Evolutionary conservation across 371 early-diverging fungal species (phyloP).

Genomic region (Mucor velutinosus): DNA sequence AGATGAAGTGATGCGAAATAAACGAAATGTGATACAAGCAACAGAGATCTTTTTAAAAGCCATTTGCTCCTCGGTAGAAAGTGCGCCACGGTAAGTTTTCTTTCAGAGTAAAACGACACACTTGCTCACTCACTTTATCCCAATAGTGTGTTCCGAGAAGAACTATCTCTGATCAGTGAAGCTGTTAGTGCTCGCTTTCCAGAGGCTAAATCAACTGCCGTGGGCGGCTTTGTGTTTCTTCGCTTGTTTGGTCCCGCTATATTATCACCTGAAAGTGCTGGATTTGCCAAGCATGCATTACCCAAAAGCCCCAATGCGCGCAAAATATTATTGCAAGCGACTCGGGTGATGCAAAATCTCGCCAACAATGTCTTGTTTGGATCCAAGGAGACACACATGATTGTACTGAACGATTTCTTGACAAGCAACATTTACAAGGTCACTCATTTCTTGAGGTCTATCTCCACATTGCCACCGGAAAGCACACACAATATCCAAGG

Average conservation of each 20-base stretch:
- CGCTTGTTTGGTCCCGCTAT: constrained; percentile 94
- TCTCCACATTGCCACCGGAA: constrained; percentile 36
- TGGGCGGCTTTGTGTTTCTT: constrained; percentile 94
- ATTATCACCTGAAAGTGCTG: constrained; percentile 77
- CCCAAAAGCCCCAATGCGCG: constrained; percentile 52
- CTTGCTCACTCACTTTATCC: too few relatives aligned
- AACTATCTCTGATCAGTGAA: constrained; percentile 74
- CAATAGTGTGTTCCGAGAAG: constrained; percentile 65
- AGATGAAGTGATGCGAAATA: constrained; percentile 69
- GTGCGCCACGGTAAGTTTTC: constrained; percentile 61
- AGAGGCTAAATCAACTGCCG: constrained; percentile 81
- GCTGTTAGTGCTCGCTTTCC: constrained; percentile 85
- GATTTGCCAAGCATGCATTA: constrained; percentile 42
- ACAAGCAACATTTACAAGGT: constrained; percentile 69
- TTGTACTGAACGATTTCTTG: constrained; percentile 82
- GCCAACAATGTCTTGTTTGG: constrained; percentile 94
- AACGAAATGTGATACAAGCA: constrained; percentile 76
- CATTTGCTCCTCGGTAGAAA: constrained; percentile 70
- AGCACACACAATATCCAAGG: constrained; percentile 1
- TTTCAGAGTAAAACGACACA: too few relatives aligned
- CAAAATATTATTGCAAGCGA: constrained; percentile 84
- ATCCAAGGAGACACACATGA: constrained; percentile 90
- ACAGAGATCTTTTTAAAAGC: constrained; percentile 80
- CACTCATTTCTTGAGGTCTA: constrained; percentile 58
- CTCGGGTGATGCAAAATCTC: constrained; percentile 94